Evolutionary conservation across 495 filamentous ascomycete species (phyloP), one percentile per base, ranked within the genome.

Genomic region (Penicillium herquei): DNA sequence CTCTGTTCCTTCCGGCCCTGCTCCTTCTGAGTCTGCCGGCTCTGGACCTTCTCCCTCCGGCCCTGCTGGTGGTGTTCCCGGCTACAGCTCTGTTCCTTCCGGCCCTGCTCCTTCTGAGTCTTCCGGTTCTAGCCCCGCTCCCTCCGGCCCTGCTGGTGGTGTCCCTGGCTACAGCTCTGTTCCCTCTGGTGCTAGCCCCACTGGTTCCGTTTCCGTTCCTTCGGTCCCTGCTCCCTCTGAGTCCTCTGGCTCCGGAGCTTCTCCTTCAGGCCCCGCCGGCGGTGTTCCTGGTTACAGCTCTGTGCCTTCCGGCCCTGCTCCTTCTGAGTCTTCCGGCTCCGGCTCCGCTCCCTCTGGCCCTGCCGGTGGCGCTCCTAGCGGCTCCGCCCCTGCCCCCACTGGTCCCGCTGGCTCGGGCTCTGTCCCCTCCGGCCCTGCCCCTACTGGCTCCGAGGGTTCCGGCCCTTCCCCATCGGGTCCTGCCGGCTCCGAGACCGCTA

Each of bases 391-490:
- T 11, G 40, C 49, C 13, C 52, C 47, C 43, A 37, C 61, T 49
- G 47, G 49, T 57, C 47, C 47, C 16, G 43, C 47, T 40, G n/a
- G n/a, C n/a, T n/a, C n/a, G n/a, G 51, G 44, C 39, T 42, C 62
- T 39, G 50, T 32, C 13, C 52, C 57, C 13, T 49, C 34, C 31
- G 35, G 46, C 13, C 42, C 59, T 44, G 41, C 48, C 37, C 49
- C 58, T 11, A 13, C 53, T 43, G 51, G 56, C 40, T 42, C 55
- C 10, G 47, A 26, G n/a, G 44, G 52, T 31, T 47, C 54, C 37
- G 60, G 57, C 39, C 17, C 58, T 43, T 54, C 14, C 26, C 37
- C 42, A 13, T 26, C 21, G 1, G 21, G 21, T 26, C 49, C 63
- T 7, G 14, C 54, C 16, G 37, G 55, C 35, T 35, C 54, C 14